Evolutionary conservation across 441 rosid genomes (phyloP).

Genomic region (Biscutella auriculata): DNA sequence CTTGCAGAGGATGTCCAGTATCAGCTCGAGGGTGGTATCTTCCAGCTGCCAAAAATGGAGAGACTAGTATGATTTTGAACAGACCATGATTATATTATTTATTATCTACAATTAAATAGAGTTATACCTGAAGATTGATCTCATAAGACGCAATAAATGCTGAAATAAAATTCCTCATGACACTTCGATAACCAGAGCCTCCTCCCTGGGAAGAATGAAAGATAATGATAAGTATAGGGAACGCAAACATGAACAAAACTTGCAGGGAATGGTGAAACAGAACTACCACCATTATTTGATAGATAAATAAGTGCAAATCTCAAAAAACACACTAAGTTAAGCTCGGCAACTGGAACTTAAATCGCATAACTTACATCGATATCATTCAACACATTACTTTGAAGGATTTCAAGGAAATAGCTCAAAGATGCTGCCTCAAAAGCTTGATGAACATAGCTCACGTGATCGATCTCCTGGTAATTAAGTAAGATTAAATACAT

Average conservation of each 20-base stretch:
- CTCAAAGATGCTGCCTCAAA: constrained; percentile 70
- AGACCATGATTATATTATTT: neutral
- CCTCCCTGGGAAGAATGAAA: constrained; percentile 45
- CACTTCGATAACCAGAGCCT: constrained; percentile 71
- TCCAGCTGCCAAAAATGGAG: constrained; percentile 46
- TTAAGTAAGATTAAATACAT: constrained; percentile 13
- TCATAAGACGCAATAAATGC: constrained; percentile 99
- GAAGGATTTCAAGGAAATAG: constrained; percentile 66
- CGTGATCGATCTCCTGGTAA: constrained; percentile 80
- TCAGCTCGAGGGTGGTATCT: constrained; percentile 52
- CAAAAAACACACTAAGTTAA: constrained; percentile 13
- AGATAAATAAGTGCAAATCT: constrained; percentile 1
- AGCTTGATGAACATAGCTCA: constrained; percentile 81
- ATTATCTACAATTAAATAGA: neutral
- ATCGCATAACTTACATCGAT: constrained; percentile 51
- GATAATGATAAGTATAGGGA: constrained; percentile 2
- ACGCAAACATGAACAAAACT: neutral
- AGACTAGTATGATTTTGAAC: constrained; percentile 13
- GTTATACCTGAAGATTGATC: constrained; percentile 69
- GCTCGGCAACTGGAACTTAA: neutral
- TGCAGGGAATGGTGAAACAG: constrained; percentile 1
- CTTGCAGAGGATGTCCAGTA: constrained; percentile 81
- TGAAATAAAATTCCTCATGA: constrained; percentile 80
- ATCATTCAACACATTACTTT: constrained; percentile 56
- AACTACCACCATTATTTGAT: neutral